These are phyloP conservation scores for Xylaria polymorpha DNA, from an alignment of 2,329 filamentous ascomycete species.

Conservation along the genomic window DNA sequence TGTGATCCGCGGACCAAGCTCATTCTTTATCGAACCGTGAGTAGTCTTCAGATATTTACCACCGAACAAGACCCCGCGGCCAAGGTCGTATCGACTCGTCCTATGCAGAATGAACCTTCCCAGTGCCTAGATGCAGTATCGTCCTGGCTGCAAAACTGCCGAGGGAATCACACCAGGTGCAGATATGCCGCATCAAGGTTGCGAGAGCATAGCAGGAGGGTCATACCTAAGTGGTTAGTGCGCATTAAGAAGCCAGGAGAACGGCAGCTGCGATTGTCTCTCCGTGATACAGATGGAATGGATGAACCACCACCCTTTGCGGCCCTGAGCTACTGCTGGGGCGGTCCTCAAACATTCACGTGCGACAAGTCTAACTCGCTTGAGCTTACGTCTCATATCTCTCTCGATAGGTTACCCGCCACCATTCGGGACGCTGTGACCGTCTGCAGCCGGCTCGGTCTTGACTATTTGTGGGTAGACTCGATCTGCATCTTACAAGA, in stretches of 20 bases:
- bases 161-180: neutral
- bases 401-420: neutral
- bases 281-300: constrained; percentile 1
- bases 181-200: neutral
- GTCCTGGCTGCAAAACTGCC: constrained; percentile 5
- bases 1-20: constrained; percentile 4
- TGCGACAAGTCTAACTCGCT: neutral
- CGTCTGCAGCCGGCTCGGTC: constrained; percentile 1
- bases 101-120: constrained; percentile 2
- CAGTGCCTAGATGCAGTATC: neutral
- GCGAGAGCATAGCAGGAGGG: neutral
- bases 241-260: neutral
- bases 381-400: neutral
- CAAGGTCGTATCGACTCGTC: constrained; percentile 1
- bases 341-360: neutral
- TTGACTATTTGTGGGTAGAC: constrained; percentile 4
- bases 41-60: neutral
- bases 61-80: constrained; percentile 2
- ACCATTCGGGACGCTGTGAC: constrained; percentile 1
- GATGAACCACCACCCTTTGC: constrained; percentile 4
- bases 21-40: constrained; percentile 1
- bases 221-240: constrained; percentile 2
- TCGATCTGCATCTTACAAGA: constrained; percentile 3
- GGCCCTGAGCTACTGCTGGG: constrained; percentile 4
- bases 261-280: neutral